These are phyloP conservation scores for Diospyros kaki DNA, from an alignment of 148 eudicot genomes.

Conservation along the genomic window DNA sequence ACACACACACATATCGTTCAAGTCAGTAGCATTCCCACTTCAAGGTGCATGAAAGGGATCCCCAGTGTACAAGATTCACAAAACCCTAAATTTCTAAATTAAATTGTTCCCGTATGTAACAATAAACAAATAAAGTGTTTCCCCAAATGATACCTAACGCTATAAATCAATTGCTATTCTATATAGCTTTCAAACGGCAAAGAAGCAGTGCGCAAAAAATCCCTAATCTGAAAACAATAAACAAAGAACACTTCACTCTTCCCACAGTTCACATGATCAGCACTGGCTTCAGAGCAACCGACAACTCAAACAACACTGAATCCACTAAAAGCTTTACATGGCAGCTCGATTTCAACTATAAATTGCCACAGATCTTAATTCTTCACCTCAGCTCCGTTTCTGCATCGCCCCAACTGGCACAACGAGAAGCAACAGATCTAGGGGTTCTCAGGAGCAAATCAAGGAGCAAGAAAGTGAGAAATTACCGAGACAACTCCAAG, in stretches of 20 bases:
- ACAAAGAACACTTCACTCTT: not conserved
- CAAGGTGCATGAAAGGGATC: not conserved
- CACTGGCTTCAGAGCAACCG: not conserved
- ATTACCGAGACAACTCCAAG: slow-evolving; percentile 7
- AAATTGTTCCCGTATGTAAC: no score
- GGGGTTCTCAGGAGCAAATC: not conserved
- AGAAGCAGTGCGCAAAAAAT: not conserved
- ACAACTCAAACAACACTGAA: not conserved
- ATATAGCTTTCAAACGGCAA: not conserved
- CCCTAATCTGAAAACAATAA: not conserved
- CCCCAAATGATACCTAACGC: not conserved
- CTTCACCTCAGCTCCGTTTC: slow-evolving; percentile 1
- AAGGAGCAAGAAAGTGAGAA: slow-evolving; percentile 6
- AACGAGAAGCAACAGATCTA: not conserved
- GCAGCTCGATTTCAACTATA: not conserved
- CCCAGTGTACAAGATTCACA: no score
- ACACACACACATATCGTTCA: not conserved
- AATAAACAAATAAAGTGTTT: not conserved
- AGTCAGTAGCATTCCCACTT: not conserved
- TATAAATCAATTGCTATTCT: not conserved
- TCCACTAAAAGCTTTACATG: not conserved
- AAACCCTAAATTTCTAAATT: no score
- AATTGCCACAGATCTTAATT: not conserved
- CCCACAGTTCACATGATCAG: not conserved
- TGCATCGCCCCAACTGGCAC: not conserved